A percentile compares a stretch with the other conserved stretches of the same genome.
These are phyloP conservation scores for Phaeoacremonium minimum DNA, from an alignment of 2,329 filamentous ascomycete species.

Conservation along the genomic window DNA sequence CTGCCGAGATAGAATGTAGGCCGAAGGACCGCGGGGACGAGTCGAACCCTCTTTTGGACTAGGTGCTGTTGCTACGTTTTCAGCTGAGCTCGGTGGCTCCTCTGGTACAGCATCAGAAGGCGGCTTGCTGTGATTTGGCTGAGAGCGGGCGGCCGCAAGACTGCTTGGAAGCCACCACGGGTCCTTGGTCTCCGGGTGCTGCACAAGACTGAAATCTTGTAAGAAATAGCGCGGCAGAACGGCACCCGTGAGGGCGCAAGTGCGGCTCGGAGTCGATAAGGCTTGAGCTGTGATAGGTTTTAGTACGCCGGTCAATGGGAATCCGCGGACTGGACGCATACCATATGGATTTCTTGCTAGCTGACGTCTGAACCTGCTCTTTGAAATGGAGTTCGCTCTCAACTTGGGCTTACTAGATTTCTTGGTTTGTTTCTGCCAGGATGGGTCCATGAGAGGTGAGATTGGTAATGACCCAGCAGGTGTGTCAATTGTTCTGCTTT, in stretches of 20 bases:
- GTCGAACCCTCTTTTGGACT: constrained; percentile 4
- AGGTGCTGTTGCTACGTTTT: constrained; percentile 6
- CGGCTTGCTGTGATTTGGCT: neutral
- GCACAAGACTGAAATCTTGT: constrained; percentile 53
- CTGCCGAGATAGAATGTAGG: constrained; percentile 24
- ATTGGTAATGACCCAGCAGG: constrained; percentile 42
- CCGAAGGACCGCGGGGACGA: constrained; percentile 14
- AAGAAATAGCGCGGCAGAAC: constrained; percentile 59
- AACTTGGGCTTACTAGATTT: constrained; percentile 34
- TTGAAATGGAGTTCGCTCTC: constrained; percentile 23
- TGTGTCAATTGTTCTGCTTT: constrained; percentile 39
- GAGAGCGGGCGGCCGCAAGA: constrained; percentile 5
- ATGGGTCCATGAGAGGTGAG: constrained; percentile 50
- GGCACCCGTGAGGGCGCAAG: constrained; percentile 43
- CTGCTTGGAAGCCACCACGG: constrained; percentile 52
- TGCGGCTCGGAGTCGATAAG: constrained; percentile 56
- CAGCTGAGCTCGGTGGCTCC: neutral
- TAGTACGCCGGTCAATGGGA: constrained; percentile 4
- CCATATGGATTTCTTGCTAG: constrained; percentile 62
- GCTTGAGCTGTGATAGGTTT: constrained; percentile 45
- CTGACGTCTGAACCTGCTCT: constrained; percentile 46
- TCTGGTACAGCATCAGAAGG: neutral
- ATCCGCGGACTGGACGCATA: constrained; percentile 22
- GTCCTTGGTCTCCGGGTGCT: constrained; percentile 45
- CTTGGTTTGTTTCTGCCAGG: constrained; percentile 38